Evolutionary conservation across 1,284 basidiomycete genomes (phyloP), one percentile per base, ranked within the genome.

Genomic region (Porodaedalea pini): DNA sequence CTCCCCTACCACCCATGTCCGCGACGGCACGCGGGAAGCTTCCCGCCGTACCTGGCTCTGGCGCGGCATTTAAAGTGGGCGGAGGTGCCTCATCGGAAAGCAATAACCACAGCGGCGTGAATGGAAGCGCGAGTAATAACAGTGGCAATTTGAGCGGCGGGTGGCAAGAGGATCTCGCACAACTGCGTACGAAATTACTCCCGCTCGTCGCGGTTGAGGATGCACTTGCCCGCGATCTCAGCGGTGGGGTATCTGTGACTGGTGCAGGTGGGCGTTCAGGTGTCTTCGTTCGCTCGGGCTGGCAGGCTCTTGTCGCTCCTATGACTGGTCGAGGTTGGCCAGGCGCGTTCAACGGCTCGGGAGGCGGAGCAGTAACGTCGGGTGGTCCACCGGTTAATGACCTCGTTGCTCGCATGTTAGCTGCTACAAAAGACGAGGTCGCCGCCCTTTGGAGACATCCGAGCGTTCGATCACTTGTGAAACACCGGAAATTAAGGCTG

Each of bases 141-240:
- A 36, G 39, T 27, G 19, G 40, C 41, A 49, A 49, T 37, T 31
- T 19, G 5, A 25, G 40, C n/a, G 58, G 58, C 10, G 58, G 54
- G 11, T 75, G 75, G 65, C 71, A 75, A 56, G 66, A 72, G 31
- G 78, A 86, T 54, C 72, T 88, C 32, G 70, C 75, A 1, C 73
- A 73, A 23, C 72, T 88, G 10, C 77, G 85, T 31, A 70, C 74
- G 36, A 78, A 77, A 58, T 73, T 91, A 6, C 72, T 86, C 25
- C 81, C 86, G 10, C 71, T 91, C 40, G 75, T 86, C 34, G 78
- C 84, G 1, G 75, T 86, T 61, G 88, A 90, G 66, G 80, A 81
- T 59, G 76, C 80, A 1, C 75, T 91, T 2, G 84, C 85, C 0
- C 77, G 81, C 1, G 84, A 88, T 66, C 73, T 91, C 19, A 84